Percentiles rank a stretch among this genome's conserved stretches.
These are phyloP conservation scores for Nicotiana undulata DNA, from an alignment of 257 asterid genomes.

Conservation along the genomic window DNA sequence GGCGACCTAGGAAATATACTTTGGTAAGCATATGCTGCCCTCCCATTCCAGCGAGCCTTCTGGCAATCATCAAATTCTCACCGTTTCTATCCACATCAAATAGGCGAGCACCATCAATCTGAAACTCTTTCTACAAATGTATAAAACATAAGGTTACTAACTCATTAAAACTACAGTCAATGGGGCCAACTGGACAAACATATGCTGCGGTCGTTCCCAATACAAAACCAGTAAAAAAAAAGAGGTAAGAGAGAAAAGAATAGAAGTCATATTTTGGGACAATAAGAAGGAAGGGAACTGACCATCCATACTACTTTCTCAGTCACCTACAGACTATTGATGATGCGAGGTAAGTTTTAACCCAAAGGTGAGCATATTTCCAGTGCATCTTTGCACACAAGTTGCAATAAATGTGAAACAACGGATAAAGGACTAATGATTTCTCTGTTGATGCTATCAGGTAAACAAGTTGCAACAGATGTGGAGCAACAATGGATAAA, in stretches of 20 bases:
- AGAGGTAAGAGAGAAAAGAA: neutral
- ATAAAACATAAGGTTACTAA: slow-evolving; percentile 5
- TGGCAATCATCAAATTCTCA: slow-evolving; percentile 51
- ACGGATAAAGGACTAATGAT: neutral
- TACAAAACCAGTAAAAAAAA: neutral
- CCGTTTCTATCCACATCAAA: slow-evolving; percentile 61
- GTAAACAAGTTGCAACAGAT: neutral
- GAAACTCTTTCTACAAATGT: slow-evolving; percentile 48
- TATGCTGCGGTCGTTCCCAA: neutral
- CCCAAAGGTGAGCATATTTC: neutral
- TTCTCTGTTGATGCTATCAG: neutral
- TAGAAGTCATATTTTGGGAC: neutral
- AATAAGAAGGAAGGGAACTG: neutral
- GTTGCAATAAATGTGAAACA: neutral
- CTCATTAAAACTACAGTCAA: neutral
- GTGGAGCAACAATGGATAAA: neutral
- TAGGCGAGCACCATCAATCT: slow-evolving; percentile 73
- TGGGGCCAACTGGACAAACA: neutral
- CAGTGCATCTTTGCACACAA: neutral
- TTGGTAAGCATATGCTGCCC: slow-evolving; percentile 70
- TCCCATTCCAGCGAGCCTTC: slow-evolving; percentile 61
- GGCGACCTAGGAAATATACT: slow-evolving; percentile 37
- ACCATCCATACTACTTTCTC: neutral
- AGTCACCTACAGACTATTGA: neutral
- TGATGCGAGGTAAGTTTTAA: neutral